Conservation (phyloP, 768 basidiomycete genomes). For the Kwoniella bestiolae region DNA sequence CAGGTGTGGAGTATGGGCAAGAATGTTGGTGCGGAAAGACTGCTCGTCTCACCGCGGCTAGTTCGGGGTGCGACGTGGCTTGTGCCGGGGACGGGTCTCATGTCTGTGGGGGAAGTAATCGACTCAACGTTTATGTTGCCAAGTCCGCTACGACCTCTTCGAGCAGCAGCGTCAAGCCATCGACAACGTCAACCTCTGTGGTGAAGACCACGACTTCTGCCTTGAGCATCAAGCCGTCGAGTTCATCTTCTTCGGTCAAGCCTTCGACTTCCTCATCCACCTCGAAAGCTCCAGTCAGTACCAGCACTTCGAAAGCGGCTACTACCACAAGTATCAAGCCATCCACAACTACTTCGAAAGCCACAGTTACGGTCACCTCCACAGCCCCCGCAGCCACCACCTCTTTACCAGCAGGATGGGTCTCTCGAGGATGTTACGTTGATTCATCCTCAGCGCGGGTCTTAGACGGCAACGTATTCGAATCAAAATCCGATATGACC, state of each 20-base stretch:
- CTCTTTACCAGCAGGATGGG: conserved; percentile 33
- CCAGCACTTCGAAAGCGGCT: not conserved
- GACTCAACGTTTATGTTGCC: conserved; percentile 20
- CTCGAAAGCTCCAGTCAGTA: not conserved
- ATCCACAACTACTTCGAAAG: not conserved
- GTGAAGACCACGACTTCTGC: too few species aligned
- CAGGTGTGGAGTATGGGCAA: conserved; percentile 37
- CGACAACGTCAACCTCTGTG: too few species aligned
- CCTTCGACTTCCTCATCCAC: conserved; percentile 10
- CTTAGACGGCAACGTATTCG: conserved; percentile 1
- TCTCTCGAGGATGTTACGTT: conserved; percentile 16
- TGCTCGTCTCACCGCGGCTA: conserved; percentile 6
- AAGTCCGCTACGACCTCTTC: not conserved
- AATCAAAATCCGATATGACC: not conserved
- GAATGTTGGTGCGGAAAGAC: conserved; percentile 35
- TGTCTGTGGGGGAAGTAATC: conserved; percentile 32
- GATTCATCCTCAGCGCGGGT: conserved; percentile 11
- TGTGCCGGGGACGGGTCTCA: conserved; percentile 29
- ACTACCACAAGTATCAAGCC: conserved; percentile 2
- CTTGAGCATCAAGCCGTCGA: too few species aligned
- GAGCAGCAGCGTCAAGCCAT: too few species aligned
- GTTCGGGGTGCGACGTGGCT: conserved; percentile 26
- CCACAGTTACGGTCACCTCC: conserved; percentile 1
- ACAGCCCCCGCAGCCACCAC: conserved; percentile 1
- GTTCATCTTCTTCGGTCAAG: not conserved